phyloP scores from a whole-genome alignment of 129 eudicot species.

The Chrysanthemum lavandulifolium region DNA sequence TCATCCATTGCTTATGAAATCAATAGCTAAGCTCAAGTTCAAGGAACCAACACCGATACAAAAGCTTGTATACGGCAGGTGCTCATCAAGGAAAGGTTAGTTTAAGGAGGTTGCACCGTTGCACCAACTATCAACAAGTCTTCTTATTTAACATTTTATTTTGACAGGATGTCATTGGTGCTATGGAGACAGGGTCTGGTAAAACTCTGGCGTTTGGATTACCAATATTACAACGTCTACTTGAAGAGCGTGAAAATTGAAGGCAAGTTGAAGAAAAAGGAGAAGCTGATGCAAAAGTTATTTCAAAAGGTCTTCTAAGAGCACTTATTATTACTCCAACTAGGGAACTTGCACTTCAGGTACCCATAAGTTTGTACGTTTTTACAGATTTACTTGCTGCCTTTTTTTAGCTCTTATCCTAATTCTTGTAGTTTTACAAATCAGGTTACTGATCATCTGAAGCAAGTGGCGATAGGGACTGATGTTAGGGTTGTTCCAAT shows the following conservation, averaged over 20 bases:
- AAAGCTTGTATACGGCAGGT: constrained; percentile 86
- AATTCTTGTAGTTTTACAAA: background rate
- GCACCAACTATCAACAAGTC: background rate
- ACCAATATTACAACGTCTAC: constrained; percentile 92
- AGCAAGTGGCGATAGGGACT: constrained; percentile 64
- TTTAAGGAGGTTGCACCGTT: background rate
- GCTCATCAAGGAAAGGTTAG: constrained; percentile 98
- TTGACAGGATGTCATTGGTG: constrained; percentile 92
- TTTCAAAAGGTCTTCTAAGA: constrained; percentile 62
- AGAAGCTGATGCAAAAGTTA: constrained; percentile 52
- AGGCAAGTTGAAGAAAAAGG: constrained; percentile 44
- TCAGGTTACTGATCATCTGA: constrained; percentile 94
- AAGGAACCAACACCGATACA: constrained; percentile 94
- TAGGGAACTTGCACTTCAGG: constrained; percentile 98
- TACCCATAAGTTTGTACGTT: constrained; percentile 22
- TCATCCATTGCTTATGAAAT: constrained; percentile 81
- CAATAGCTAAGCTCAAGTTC: constrained; percentile 74
- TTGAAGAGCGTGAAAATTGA: constrained; percentile 83
- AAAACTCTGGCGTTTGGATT: constrained; percentile 98
- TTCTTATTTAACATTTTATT: constrained; percentile 20
- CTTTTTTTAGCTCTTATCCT: background rate
- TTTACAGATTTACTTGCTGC: background rate
- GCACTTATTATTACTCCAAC: constrained; percentile 94
- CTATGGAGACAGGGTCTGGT: constrained; percentile 98
- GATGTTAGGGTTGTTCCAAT: constrained; percentile 74